These are phyloP conservation scores for Amphichorda felina DNA, from an alignment of 2,329 filamentous ascomycete species.

Conservation along the genomic window DNA sequence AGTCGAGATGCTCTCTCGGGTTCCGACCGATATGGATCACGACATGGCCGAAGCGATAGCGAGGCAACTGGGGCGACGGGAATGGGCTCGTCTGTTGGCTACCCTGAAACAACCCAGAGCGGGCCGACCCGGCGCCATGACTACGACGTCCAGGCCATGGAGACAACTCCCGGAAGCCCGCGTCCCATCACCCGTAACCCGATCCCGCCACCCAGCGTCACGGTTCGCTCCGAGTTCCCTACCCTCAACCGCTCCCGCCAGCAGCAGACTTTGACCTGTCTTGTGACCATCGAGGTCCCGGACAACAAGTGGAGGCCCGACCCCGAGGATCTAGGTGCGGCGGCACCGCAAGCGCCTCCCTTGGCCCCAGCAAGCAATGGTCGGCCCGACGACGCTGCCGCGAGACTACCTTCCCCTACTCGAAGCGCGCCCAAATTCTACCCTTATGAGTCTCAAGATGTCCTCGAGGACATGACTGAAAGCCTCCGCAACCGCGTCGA, in stretches of 20 bases:
- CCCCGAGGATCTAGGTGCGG: slow-evolving; percentile 61
- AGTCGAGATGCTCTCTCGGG: slow-evolving; percentile 30
- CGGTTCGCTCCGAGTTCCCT: slow-evolving; percentile 91
- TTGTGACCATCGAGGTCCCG: slow-evolving; percentile 87
- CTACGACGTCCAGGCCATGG: slow-evolving; percentile 94
- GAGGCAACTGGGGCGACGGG: slow-evolving; percentile 61
- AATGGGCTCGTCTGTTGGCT: slow-evolving; percentile 70
- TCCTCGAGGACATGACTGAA: slow-evolving; percentile 76
- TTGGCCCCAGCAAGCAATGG: slow-evolving; percentile 10
- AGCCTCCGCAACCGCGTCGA: slow-evolving; percentile 79
- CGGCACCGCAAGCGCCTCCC: slow-evolving; percentile 30
- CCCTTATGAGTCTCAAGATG: slow-evolving; percentile 65
- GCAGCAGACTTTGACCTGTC: slow-evolving; percentile 87
- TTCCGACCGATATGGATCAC: slow-evolving; percentile 31
- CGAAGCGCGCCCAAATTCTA: slow-evolving; percentile 47
- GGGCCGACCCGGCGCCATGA: slow-evolving; percentile 67
- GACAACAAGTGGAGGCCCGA: slow-evolving; percentile 86
- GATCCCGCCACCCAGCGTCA: slow-evolving; percentile 84
- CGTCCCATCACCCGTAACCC: slow-evolving; percentile 66
- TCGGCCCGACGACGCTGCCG: slow-evolving; percentile 40
- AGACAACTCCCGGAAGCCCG: slow-evolving; percentile 68
- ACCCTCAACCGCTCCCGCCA: slow-evolving; percentile 85
- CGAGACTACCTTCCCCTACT: slow-evolving; percentile 47
- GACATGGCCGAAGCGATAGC: slow-evolving; percentile 69
- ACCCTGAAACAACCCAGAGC: slow-evolving; percentile 63